Evolutionary conservation across 2,329 filamentous ascomycete genomes (phyloP).

Genomic region (Fusarium concolor): DNA sequence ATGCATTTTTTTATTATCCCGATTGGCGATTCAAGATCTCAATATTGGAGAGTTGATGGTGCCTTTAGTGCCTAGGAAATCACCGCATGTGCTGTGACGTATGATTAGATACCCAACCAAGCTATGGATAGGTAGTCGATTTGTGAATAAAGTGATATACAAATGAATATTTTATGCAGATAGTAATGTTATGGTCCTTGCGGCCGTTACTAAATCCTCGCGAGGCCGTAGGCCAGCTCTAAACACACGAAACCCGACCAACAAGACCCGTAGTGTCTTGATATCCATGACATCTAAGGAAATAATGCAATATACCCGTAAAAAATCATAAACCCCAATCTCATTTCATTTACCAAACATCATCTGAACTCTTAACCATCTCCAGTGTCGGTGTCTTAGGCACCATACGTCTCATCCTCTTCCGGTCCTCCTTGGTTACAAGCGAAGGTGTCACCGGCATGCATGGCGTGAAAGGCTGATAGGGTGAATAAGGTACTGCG

Average conservation of each 20-base stretch:
- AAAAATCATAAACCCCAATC: constrained; percentile 16
- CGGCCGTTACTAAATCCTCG: constrained; percentile 20
- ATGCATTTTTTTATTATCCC: constrained; percentile 9
- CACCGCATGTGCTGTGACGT: constrained; percentile 1
- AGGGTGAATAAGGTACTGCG: constrained; percentile 78
- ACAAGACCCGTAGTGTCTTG: constrained; percentile 29
- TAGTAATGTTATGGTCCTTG: constrained; percentile 23
- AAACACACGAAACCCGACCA: constrained; percentile 15
- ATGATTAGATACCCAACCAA: neutral
- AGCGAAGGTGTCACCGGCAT: constrained; percentile 82
- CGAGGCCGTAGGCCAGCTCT: constrained; percentile 19
- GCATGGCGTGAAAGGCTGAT: constrained; percentile 81
- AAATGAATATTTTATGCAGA: constrained; percentile 25
- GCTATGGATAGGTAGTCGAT: neutral
- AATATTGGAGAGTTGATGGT: constrained; percentile 8
- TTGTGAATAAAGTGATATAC: constrained; percentile 16
- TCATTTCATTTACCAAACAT: constrained; percentile 68
- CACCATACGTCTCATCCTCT: constrained; percentile 72
- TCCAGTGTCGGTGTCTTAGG: constrained; percentile 72
- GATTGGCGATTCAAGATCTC: constrained; percentile 28
- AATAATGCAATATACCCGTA: constrained; percentile 26
- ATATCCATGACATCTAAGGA: constrained; percentile 44
- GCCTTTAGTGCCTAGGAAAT: neutral
- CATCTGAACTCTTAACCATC: constrained; percentile 71
- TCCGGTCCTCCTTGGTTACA: constrained; percentile 76